phyloP scores from a whole-genome alignment of 2,329 filamentous ascomycete species.

The Ambrosiella xylebori region DNA sequence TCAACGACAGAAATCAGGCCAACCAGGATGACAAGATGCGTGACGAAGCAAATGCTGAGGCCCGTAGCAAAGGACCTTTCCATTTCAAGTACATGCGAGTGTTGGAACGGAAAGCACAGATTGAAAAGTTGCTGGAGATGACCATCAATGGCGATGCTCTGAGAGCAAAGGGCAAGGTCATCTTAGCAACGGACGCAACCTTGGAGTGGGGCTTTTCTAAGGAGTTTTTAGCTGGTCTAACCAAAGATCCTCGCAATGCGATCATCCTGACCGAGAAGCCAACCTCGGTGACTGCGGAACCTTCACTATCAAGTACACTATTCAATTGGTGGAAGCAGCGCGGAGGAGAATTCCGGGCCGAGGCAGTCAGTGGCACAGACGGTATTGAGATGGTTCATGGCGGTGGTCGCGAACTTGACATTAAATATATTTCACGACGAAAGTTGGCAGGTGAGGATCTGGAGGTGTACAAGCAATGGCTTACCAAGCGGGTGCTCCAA shows the following conservation, averaged over 20 bases:
- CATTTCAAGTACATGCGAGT: slow-evolving; percentile 76
- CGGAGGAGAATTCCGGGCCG: slow-evolving; percentile 43
- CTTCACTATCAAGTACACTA: slow-evolving; percentile 54
- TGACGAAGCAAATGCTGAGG: slow-evolving; percentile 6
- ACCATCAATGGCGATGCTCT: slow-evolving; percentile 25
- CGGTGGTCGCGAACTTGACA: slow-evolving; percentile 41
- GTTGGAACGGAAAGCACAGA: slow-evolving; percentile 64
- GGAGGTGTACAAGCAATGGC: slow-evolving; percentile 73
- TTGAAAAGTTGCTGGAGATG: slow-evolving; percentile 49
- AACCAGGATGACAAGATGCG: slow-evolving; percentile 27
- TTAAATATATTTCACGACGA: slow-evolving; percentile 43
- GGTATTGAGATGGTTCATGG: slow-evolving; percentile 50
- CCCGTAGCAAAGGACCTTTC: slow-evolving; percentile 50
- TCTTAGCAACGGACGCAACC: slow-evolving; percentile 77
- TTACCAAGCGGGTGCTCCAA: slow-evolving; percentile 74
- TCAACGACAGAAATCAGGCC: slow-evolving; percentile 37
- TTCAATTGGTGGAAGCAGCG: slow-evolving; percentile 67
- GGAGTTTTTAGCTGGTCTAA: slow-evolving; percentile 56
- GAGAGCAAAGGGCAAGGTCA: slow-evolving; percentile 43
- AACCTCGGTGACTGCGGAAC: slow-evolving; percentile 24
- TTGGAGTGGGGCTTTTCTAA: slow-evolving; percentile 92
- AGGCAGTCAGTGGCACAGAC: slow-evolving; percentile 36
- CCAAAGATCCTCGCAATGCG: slow-evolving; percentile 61
- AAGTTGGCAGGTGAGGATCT: slow-evolving; percentile 62
- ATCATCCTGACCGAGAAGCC: slow-evolving; percentile 72